Base-by-base conservation (phyloP, 306 rosid genomes). In the Castanea crenata region DNA sequence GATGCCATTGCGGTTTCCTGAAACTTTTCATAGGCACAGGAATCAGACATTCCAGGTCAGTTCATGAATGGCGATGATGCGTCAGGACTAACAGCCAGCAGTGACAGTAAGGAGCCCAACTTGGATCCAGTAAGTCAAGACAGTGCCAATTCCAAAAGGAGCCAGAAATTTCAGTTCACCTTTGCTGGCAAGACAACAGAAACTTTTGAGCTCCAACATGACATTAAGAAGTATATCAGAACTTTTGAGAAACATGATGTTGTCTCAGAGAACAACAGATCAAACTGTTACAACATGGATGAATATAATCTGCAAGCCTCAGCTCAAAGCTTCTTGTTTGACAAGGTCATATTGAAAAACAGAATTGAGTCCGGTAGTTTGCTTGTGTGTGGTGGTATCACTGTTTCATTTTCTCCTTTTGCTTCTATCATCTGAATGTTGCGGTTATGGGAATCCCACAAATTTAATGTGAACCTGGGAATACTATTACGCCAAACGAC, bases 361-460 rank as follows among this genome's bases (percentile, higher is more conserved):
- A 89, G 91, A 84, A 89, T 87, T 73, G 89, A 91, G 69, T 89
- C 92, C 21, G 91, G 97, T 44, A 75, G 86, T 69, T 64, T 92
- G 82, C 78, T 90, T 62, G 88, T 91, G 12, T 92, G 98, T 74
- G 41, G 86, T 71, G 89, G 85, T 68, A 76, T 62, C 49, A 64
- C 88, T 1, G 12, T 78, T 61, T 74, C 79, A 5, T 64, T 69
- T 69, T 83, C 87, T 20, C 85, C 79, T 58, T 88, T 82, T 34
- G 58, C 68, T 64, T 68, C 74, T 55, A 25, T 74, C 54, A 10
- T 79, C 83, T 70, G 83, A 75, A 76, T 64, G 11, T 65, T 75
- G 38, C 52, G 78, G 82, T 41, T 67, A 31, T 41, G 23, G 79
- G 83, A 54, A 78, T 75, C 55, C 73, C 73, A 80, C 32, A 10